Percentiles rank a stretch among this genome's conserved stretches.
These are phyloP conservation scores for Clonostachys sp. DNA, from an alignment of 2,329 filamentous ascomycete genomes.

Conservation along the genomic window DNA sequence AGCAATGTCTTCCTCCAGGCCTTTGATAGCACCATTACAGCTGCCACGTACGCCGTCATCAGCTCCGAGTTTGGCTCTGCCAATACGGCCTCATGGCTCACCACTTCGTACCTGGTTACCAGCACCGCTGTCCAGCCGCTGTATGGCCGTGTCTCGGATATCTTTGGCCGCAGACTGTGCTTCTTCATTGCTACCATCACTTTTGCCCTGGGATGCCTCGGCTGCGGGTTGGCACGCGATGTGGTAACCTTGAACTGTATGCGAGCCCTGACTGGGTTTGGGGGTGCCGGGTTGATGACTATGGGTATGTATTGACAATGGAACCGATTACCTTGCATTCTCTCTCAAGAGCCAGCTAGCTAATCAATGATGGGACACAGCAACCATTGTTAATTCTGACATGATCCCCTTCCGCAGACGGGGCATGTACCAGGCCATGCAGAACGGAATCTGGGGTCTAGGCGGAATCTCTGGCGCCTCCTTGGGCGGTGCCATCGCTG, in stretches of 20 bases:
- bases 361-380: slow-evolving; percentile 18
- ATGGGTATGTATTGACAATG: slow-evolving; percentile 43
- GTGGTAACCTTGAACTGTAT: slow-evolving; percentile 59
- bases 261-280: slow-evolving; percentile 63
- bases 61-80: slow-evolving; percentile 70
- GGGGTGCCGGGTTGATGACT: slow-evolving; percentile 64
- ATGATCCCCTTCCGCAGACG: slow-evolving; percentile 53
- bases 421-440: slow-evolving; percentile 56
- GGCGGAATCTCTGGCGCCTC: slow-evolving; percentile 59
- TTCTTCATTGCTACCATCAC: slow-evolving; percentile 61
- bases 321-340: not conserved
- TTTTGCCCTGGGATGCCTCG: slow-evolving; percentile 59
- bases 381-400: slow-evolving; percentile 54
- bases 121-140: slow-evolving; percentile 69
- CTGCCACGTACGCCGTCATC: slow-evolving; percentile 68
- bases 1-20: slow-evolving; percentile 61
- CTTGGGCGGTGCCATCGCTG: slow-evolving; percentile 60
- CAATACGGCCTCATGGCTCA: slow-evolving; percentile 71
- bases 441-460: slow-evolving; percentile 58
- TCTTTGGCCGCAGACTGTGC: slow-evolving; percentile 57
- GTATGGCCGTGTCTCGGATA: slow-evolving; percentile 67
- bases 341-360: not conserved
- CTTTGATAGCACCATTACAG: slow-evolving; percentile 71
- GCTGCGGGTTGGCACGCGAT: slow-evolving; percentile 56
- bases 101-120: slow-evolving; percentile 68